Evolutionary conservation across 1,139 yeast species (phyloP).

Genomic region (Candida sp.): DNA sequence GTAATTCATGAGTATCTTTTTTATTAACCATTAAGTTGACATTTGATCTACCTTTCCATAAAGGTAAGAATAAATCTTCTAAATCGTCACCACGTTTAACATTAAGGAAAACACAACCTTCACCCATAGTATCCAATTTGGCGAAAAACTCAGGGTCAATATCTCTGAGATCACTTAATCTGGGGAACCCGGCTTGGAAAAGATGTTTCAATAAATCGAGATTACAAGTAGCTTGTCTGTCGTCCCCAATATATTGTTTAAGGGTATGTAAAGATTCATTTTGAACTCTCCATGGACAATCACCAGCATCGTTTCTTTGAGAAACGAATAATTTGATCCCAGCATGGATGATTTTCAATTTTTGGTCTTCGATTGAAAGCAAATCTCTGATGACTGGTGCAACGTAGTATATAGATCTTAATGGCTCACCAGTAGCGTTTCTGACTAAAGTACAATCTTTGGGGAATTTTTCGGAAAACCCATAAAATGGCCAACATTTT

Average conservation of each 20-base stretch:
- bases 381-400: constrained; percentile 71
- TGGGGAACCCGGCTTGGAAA: constrained; percentile 81
- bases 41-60: constrained; percentile 88
- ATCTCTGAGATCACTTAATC: constrained; percentile 51
- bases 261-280: constrained; percentile 75
- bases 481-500: constrained; percentile 86
- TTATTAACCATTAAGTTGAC: constrained; percentile 93
- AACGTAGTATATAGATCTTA: constrained; percentile 86
- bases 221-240: constrained; percentile 55
- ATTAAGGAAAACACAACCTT: constrained; percentile 85
- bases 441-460: constrained; percentile 75
- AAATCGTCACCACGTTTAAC: constrained; percentile 55
- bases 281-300: constrained; percentile 88
- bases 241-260: constrained; percentile 52
- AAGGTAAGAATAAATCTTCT: constrained; percentile 76
- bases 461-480: constrained; percentile 62
- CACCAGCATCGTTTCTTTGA: constrained; percentile 75
- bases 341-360: constrained; percentile 83
- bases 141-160: constrained; percentile 58
- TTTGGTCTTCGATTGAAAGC: constrained; percentile 66
- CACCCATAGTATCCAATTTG: constrained; percentile 52
- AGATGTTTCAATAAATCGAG: constrained; percentile 61
- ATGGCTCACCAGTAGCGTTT: constrained; percentile 94
- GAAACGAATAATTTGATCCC: constrained; percentile 91
- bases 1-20: constrained; percentile 85